A percentile compares a stretch with the other conserved stretches of the same genome.
phyloP scores from a whole-genome alignment of 306 rosid genomes.

The Benincasa hispida region DNA sequence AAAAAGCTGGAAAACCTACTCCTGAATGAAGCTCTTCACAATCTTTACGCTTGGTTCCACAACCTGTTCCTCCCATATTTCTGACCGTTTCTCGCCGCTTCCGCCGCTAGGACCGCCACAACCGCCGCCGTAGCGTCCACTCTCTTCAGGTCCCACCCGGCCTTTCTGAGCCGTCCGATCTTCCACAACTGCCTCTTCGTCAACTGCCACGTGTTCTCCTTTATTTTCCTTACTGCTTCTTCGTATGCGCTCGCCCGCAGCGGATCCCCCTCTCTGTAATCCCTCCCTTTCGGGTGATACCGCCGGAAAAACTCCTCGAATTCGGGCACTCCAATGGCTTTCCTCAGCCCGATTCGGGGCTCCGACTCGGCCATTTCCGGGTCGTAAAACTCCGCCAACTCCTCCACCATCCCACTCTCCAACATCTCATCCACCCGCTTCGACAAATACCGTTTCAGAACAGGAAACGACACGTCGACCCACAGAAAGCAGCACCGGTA shows the following conservation, averaged over 20 bases:
- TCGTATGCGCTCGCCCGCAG: constrained; percentile 32
- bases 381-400: constrained; percentile 61
- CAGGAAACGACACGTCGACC: constrained; percentile 58
- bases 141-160: constrained; percentile 74
- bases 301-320: constrained; percentile 43
- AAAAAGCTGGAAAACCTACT: constrained; percentile 41
- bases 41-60: constrained; percentile 86
- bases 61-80: constrained; percentile 58
- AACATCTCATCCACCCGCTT: constrained; percentile 89
- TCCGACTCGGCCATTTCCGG: constrained; percentile 14
- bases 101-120: constrained; percentile 35
- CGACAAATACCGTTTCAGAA: constrained; percentile 33
- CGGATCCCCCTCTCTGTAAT: constrained; percentile 11
- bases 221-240: constrained; percentile 59
- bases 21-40: constrained; percentile 81
- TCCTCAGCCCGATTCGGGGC: constrained; percentile 35
- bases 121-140: constrained; percentile 74
- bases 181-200: constrained; percentile 57
- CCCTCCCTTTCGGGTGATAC: constrained; percentile 16
- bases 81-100: constrained; percentile 28
- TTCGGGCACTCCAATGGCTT: constrained; percentile 91
- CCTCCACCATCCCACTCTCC: constrained; percentile 64
- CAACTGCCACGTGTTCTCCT: constrained; percentile 68
- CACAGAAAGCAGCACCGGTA: constrained; percentile 77
- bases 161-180: constrained; percentile 31